Evolutionary conservation across 2,329 filamentous ascomycete genomes (phyloP).

Genomic region (Calonectria crousiana): DNA sequence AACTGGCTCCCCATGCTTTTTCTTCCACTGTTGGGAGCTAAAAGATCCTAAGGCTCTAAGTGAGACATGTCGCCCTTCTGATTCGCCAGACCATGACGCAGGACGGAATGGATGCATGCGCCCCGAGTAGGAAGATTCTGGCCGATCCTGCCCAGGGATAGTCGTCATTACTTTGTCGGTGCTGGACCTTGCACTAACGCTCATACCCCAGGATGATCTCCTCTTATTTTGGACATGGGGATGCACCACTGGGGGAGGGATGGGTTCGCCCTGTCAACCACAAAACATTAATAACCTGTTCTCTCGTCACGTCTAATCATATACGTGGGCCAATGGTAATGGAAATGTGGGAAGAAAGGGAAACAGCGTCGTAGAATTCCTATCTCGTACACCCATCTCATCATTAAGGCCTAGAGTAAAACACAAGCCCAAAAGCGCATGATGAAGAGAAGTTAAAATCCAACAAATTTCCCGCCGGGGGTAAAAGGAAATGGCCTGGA

Average conservation of each 20-base stretch:
- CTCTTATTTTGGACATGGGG: constrained; percentile 54
- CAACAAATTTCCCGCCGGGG: constrained; percentile 43
- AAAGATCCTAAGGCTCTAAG: constrained; percentile 32
- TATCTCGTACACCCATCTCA: constrained; percentile 54
- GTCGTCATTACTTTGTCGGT: constrained; percentile 38
- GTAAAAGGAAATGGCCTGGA: constrained; percentile 43
- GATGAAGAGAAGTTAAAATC: constrained; percentile 46
- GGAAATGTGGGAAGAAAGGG: constrained; percentile 41
- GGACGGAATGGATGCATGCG: constrained; percentile 36
- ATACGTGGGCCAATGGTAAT: constrained; percentile 43
- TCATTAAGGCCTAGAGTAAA: constrained; percentile 50
- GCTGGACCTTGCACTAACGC: constrained; percentile 50
- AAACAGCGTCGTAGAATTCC: constrained; percentile 55
- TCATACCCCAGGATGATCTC: constrained; percentile 60
- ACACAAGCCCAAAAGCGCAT: constrained; percentile 45
- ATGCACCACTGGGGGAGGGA: constrained; percentile 50
- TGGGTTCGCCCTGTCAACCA: constrained; percentile 52
- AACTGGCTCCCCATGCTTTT: constrained; percentile 12
- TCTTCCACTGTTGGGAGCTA: constrained; percentile 23
- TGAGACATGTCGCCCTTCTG: constrained; percentile 40
- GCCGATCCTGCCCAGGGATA: constrained; percentile 35
- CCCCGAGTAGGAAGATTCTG: constrained; percentile 38
- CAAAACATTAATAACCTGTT: constrained; percentile 53
- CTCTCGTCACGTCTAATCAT: constrained; percentile 42
- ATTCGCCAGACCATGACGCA: constrained; percentile 34